A percentile compares a stretch with the other conserved stretches of the same genome.
Conservation (phyloP, 2,329 filamentous ascomycete species). For the Penicillium sclerotiorum region DNA sequence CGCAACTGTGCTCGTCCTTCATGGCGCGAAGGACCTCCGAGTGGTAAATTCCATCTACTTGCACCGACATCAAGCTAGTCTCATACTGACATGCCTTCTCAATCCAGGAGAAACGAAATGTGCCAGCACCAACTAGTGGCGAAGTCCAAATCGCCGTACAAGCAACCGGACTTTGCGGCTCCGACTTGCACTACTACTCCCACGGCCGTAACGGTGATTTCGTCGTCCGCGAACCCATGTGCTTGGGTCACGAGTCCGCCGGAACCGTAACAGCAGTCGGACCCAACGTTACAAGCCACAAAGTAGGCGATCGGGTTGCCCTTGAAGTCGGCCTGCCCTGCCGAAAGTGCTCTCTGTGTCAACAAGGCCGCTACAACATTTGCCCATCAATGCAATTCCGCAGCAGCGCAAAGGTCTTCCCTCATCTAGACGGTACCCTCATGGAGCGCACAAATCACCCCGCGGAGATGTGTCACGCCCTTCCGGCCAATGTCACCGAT, state of each 20-base stretch:
- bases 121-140: slow-evolving; percentile 49
- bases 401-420: slow-evolving; percentile 62
- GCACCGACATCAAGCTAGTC: neutral
- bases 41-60: slow-evolving; percentile 48
- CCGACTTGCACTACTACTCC: slow-evolving; percentile 80
- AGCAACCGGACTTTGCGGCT: slow-evolving; percentile 70
- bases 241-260: slow-evolving; percentile 76
- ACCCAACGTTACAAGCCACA: slow-evolving; percentile 61
- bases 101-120: slow-evolving; percentile 56
- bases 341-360: slow-evolving; percentile 61
- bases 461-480: slow-evolving; percentile 60
- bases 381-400: slow-evolving; percentile 62
- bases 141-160: slow-evolving; percentile 68
- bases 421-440: slow-evolving; percentile 66
- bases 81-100: slow-evolving; percentile 11
- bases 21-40: slow-evolving; percentile 63
- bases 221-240: slow-evolving; percentile 77
- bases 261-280: slow-evolving; percentile 77
- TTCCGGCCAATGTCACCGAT: slow-evolving; percentile 56
- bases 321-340: slow-evolving; percentile 90
- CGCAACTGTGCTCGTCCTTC: slow-evolving; percentile 55
- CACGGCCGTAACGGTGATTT: slow-evolving; percentile 88
- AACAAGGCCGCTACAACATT: slow-evolving; percentile 63
- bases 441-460: slow-evolving; percentile 66
- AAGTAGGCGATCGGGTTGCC: slow-evolving; percentile 80